A percentile compares a stretch with the other conserved stretches of the same genome.
Evolutionary conservation across 176 grass and related monocot genomes (phyloP).

Genomic region (Miscanthus lutarioriparius): DNA sequence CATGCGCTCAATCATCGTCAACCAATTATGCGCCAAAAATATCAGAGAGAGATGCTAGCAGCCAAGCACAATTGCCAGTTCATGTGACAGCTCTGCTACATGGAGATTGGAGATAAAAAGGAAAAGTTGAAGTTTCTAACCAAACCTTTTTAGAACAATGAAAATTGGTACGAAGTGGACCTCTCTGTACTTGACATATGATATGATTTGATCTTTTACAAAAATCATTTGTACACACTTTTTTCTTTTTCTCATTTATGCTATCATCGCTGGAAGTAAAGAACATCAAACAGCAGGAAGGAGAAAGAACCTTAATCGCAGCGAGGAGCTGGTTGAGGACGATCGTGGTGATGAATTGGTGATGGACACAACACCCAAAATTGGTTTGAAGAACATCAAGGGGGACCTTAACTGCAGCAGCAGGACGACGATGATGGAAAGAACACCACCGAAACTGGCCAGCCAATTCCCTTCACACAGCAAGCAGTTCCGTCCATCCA

Average conservation of each 20-base stretch:
- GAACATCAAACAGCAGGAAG: conserved; percentile 23
- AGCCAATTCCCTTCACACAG: background rate
- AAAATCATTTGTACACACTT: conserved; percentile 37
- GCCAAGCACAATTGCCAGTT: conserved; percentile 2
- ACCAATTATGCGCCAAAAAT: conserved; percentile 12
- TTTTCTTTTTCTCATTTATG: conserved; percentile 26
- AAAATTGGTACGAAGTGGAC: conserved; percentile 10
- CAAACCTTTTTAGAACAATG: background rate
- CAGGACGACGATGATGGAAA: background rate
- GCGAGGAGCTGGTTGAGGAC: background rate
- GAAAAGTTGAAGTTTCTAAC: background rate
- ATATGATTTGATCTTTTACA: conserved; percentile 27
- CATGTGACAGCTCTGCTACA: conserved; percentile 27
- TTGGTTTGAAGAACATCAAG: background rate
- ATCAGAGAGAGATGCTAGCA: background rate
- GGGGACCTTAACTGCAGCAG: background rate
- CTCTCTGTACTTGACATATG: conserved; percentile 28
- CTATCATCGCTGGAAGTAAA: conserved; percentile 13
- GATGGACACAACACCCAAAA: background rate
- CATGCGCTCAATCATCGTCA: background rate
- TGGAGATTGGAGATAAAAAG: background rate
- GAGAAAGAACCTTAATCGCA: conserved; percentile 19
- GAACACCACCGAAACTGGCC: background rate
- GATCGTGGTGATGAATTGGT: background rate
- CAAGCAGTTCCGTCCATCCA: background rate